Conservation (phyloP, 768 basidiomycete genomes). For the Asterophora parasitica region DNA sequence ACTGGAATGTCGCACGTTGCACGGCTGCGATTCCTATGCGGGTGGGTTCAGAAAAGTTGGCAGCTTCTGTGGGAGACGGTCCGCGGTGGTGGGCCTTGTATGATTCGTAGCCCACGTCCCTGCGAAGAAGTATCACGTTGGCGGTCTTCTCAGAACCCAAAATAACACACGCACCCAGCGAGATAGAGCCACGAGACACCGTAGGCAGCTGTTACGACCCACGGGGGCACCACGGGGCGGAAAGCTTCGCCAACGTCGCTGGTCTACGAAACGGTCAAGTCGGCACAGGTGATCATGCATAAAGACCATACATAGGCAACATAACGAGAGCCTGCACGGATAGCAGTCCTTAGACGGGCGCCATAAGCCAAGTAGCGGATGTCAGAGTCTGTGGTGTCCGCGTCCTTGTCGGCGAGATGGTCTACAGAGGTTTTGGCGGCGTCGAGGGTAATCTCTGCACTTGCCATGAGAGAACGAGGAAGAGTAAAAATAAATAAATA, state of each 20-base stretch:
- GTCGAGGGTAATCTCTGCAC: constrained; percentile 31
- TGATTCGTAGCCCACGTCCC: constrained; percentile 77
- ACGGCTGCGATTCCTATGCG: constrained; percentile 66
- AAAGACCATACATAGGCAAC: constrained; percentile 61
- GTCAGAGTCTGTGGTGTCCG: constrained; percentile 62
- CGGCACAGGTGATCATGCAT: constrained; percentile 16
- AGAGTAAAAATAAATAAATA: constrained; percentile 2
- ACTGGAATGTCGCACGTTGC: constrained; percentile 77
- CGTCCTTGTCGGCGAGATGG: constrained; percentile 57
- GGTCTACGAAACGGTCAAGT: constrained; percentile 38
- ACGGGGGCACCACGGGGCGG: constrained; percentile 70
- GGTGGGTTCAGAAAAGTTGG: constrained; percentile 64
- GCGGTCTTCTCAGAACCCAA: background rate
- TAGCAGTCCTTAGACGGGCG: constrained; percentile 70
- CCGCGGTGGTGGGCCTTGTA: constrained; percentile 72
- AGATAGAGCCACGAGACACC: constrained; percentile 82
- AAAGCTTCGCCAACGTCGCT: constrained; percentile 84
- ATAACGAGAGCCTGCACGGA: constrained; percentile 67
- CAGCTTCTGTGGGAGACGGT: constrained; percentile 62
- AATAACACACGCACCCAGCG: constrained; percentile 35
- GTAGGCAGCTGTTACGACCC: constrained; percentile 71
- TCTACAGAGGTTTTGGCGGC: constrained; percentile 47
- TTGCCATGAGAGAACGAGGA: constrained; percentile 23
- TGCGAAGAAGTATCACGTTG: constrained; percentile 13
- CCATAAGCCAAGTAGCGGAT: constrained; percentile 74